Evolutionary conservation across 345 rosid species (phyloP).

Genomic region (Gossypium herbaceum): DNA sequence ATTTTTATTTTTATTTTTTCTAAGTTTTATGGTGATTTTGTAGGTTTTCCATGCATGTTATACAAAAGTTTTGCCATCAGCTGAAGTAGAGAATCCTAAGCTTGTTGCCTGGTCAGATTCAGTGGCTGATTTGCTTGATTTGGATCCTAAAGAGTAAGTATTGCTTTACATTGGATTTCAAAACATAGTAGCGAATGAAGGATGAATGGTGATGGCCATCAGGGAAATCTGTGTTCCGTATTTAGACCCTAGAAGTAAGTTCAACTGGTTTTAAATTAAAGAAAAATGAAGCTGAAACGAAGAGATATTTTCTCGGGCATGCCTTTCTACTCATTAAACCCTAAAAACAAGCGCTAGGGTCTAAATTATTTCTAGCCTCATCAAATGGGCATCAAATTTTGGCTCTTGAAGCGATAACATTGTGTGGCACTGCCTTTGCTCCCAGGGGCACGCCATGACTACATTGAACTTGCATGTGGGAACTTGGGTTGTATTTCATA

Average conservation of each 20-base stretch:
- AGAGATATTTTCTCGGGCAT: neutral
- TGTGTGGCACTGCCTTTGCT: neutral
- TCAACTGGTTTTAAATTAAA: too few species aligned
- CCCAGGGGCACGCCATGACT: neutral
- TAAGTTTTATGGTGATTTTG: neutral
- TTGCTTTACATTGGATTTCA: neutral
- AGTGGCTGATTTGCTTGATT: constrained; percentile 66
- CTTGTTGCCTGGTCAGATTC: constrained; percentile 95
- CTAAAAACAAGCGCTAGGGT: too few species aligned
- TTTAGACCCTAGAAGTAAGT: too few species aligned
- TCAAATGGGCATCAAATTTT: too few species aligned
- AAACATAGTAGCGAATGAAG: neutral
- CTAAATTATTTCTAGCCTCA: too few species aligned
- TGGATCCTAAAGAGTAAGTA: constrained; percentile 90
- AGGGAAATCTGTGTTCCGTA: too few species aligned
- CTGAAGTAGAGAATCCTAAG: constrained; percentile 81
- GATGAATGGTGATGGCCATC: neutral
- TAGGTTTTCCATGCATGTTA: constrained; percentile 91
- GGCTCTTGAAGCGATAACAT: neutral
- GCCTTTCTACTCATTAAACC: neutral
- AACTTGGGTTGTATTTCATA: neutral
- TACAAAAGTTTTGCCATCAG: constrained; percentile 82
- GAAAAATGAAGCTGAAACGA: neutral
- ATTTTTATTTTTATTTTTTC: neutral
- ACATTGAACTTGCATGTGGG: neutral